phyloP scores from a whole-genome alignment of 2,329 filamentous ascomycete genomes.

The Passalora sequoiae region DNA sequence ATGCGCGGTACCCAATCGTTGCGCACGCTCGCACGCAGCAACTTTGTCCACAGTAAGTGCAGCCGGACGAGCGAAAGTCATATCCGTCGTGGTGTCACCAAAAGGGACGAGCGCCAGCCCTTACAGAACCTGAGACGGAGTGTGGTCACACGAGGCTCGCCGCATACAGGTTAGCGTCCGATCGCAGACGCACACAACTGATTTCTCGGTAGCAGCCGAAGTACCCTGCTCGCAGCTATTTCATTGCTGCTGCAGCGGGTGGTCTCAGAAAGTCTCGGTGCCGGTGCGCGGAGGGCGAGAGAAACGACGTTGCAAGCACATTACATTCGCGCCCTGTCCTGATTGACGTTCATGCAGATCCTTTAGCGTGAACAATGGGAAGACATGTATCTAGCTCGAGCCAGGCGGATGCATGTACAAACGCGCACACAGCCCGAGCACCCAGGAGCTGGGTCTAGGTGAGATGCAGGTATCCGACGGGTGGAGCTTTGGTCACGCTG shows the following conservation, averaged over 20 bases:
- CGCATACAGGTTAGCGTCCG: slow-evolving; percentile 26
- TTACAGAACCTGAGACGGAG: slow-evolving; percentile 22
- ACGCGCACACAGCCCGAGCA: slow-evolving; percentile 25
- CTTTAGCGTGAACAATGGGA: too few species aligned
- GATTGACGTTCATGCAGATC: slow-evolving; percentile 7
- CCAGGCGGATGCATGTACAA: slow-evolving; percentile 22
- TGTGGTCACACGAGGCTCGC: slow-evolving; percentile 27
- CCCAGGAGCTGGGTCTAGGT: slow-evolving; percentile 22
- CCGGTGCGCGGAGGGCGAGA: too few species aligned
- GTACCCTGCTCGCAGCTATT: slow-evolving; percentile 17
- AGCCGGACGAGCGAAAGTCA: slow-evolving; percentile 26
- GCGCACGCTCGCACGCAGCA: not conserved
- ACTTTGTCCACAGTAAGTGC: slow-evolving; percentile 20
- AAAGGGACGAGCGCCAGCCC: slow-evolving; percentile 19
- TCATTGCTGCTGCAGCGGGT: too few species aligned
- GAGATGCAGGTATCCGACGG: slow-evolving; percentile 30
- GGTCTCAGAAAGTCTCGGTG: too few species aligned
- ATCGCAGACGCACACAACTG: slow-evolving; percentile 16
- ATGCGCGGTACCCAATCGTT: slow-evolving; percentile 22
- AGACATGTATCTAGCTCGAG: too few species aligned
- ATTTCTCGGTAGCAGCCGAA: slow-evolving; percentile 25
- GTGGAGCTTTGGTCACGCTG: slow-evolving; percentile 27
- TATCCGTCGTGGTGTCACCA: slow-evolving; percentile 23
- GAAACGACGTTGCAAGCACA: too few species aligned
- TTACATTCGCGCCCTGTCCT: slow-evolving; percentile 16